Evolutionary conservation across 208 protist species (phyloP), one percentile per base, ranked within the genome.

Genomic region (Leishmania major): DNA sequence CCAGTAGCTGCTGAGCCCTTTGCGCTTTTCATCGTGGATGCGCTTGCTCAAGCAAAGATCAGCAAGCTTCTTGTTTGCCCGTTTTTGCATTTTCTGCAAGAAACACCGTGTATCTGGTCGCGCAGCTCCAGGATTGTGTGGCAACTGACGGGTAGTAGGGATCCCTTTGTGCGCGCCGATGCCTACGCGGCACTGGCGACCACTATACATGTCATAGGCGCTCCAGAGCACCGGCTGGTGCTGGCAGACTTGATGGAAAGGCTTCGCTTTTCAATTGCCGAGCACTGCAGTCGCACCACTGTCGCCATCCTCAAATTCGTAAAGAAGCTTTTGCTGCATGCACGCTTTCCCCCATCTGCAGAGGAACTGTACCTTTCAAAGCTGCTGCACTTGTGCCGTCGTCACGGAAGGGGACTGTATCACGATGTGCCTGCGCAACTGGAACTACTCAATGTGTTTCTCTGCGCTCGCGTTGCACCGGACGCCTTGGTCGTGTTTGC

Each of bases 141-240:
- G 83, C 40, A 64, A 43, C 75, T 82, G 7, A 77, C 78, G 0
- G 66, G 53, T 7, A 77, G 47, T 57, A 28, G 31, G 1, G 83
- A 86, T 49, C 83, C 83, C 11, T 86, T 86, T 83, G 83, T 86
- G 43, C 83, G 83, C 31, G 83, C 83, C 51, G 75, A 86, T 71
- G 83, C 78, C 47, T 71, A 83, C 45, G 1, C 55, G 3, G 83
- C 83, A 28, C 75, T 86, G 35, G n/a, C 74, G 0, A 71, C 37
- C 51, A 80, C 72, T 19, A n/a, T 53, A 25, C 53, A 15, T 37
- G 19, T 43, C 28, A 53, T 83, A 2, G 78, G 78, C 11, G 13
- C 49, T 40, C 57, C 78, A 15, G 83, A 86, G 19, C 71, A 69
- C 8, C 60, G 31, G 8, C 22, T 86, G 11, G 43, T 62, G 3